These are phyloP conservation scores for Leccinum griseonigrum DNA, from an alignment of 1,284 basidiomycete species.

Conservation along the genomic window DNA sequence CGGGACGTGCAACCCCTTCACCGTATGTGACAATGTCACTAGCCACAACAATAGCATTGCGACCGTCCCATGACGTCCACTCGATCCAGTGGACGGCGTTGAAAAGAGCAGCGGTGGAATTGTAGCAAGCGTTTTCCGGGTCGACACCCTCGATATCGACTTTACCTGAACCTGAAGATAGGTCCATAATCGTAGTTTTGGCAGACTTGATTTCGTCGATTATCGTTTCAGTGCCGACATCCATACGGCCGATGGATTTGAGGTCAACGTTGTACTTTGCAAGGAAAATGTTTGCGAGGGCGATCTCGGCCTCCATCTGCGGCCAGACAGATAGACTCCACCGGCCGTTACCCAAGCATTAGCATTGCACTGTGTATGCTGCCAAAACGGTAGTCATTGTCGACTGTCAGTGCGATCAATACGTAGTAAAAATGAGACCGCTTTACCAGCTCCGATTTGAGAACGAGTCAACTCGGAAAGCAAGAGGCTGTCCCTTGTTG, in stretches of 20 bases:
- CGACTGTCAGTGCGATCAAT: no score
- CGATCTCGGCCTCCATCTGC: no score
- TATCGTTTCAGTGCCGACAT: conserved; percentile 98
- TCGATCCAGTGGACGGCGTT: conserved; percentile 98
- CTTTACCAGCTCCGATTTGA: no score
- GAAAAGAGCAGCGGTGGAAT: conserved; percentile 97
- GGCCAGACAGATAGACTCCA: no score
- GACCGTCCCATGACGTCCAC: conserved; percentile 95
- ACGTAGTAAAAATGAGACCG: no score
- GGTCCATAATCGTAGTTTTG: conserved; percentile 98
- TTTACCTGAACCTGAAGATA: conserved; percentile 91
- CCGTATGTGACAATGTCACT: conserved; percentile 99
- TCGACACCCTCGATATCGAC: conserved; percentile 98
- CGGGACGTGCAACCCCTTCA: conserved; percentile 92
- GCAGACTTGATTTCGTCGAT: conserved; percentile 99
- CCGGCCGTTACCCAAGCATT: no score
- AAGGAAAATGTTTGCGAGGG: conserved; percentile 36
- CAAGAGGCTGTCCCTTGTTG: no score
- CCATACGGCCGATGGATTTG: conserved; percentile 92
- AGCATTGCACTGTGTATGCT: no score
- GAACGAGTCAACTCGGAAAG: no score
- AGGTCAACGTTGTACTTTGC: conserved; percentile 97
- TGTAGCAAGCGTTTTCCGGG: conserved; percentile 99
- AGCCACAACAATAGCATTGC: conserved; percentile 95
- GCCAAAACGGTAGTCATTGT: no score